Percentiles rank a stretch among this genome's conserved stretches.
Evolutionary conservation across 805 yeast genomes (phyloP).

Genomic region (Pichia cabralensis): DNA sequence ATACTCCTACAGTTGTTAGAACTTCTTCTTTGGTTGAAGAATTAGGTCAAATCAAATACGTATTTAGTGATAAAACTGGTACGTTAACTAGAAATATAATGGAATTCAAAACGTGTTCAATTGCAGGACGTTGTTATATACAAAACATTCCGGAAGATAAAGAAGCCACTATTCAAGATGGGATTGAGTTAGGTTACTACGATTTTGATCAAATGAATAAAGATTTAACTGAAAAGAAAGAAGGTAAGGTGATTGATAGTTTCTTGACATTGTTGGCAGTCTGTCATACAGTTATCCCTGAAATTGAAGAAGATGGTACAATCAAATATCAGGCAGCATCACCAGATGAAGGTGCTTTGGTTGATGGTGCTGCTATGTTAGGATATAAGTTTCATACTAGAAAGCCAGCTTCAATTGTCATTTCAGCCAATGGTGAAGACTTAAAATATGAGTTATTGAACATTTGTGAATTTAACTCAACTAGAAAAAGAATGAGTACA

Average conservation of each 20-base stretch:
- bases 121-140: conserved; percentile 86
- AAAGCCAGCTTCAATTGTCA: conserved; percentile 70
- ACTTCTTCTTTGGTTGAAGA: conserved; percentile 96
- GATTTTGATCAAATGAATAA: conserved; percentile 54
- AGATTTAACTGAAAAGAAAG: conserved; percentile 27
- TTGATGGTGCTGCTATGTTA: conserved; percentile 85
- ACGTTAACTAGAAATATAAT: conserved; percentile 91
- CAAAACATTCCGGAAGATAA: conserved; percentile 88
- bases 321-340: conserved; percentile 97
- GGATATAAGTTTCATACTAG: conserved; percentile 82
- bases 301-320: conserved; percentile 47
- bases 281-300: conserved; percentile 98
- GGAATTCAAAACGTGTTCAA: conserved; percentile 92
- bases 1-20: conserved; percentile 90
- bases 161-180: conserved; percentile 59
- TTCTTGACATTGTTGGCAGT: conserved; percentile 79
- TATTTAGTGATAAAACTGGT: conserved; percentile 96
- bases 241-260: conserved; percentile 53
- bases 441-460: conserved; percentile 69
- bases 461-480: conserved; percentile 93
- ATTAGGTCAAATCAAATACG: conserved; percentile 91
- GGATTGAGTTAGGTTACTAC: conserved; percentile 70
- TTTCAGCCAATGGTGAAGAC: conserved; percentile 44
- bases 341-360: conserved; percentile 98
- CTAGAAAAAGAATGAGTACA: conserved; percentile 96